Percentiles rank a stretch among this genome's conserved stretches.
These are phyloP conservation scores for Helminthosporium solani DNA, from an alignment of 2,329 filamentous ascomycete species.

Conservation along the genomic window DNA sequence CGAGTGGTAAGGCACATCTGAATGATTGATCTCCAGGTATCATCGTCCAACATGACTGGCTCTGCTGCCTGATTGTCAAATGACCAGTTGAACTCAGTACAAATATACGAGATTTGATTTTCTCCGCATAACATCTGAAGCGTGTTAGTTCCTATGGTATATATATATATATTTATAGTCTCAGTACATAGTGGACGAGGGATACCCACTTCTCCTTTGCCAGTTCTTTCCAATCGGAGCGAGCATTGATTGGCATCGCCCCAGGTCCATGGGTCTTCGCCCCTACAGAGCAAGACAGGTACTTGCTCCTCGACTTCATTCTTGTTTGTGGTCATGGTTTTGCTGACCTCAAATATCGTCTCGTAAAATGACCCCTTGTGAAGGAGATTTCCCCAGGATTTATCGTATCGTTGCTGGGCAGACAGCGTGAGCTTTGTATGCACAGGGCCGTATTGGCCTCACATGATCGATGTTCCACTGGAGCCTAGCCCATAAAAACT, in stretches of 20 bases:
- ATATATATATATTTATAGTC: background rate
- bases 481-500: no score
- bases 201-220: constrained; percentile 1
- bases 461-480: no score
- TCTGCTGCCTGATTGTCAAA: constrained; percentile 1
- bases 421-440: background rate
- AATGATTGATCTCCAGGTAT: background rate
- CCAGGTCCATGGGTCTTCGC: constrained; percentile 4
- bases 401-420: background rate
- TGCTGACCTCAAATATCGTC: background rate
- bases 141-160: background rate
- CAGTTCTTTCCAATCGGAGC: constrained; percentile 5
- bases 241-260: background rate
- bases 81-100: constrained; percentile 2
- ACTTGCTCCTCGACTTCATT: background rate
- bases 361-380: background rate
- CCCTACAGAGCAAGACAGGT: constrained; percentile 1
- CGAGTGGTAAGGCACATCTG: constrained; percentile 4
- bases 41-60: background rate
- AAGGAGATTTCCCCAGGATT: background rate
- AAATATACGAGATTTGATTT: constrained; percentile 3
- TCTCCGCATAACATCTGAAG: background rate
- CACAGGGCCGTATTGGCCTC: no score
- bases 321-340: background rate
- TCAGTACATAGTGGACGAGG: background rate